Conservation (phyloP, 768 basidiomycete species). For the Lentinula detonsa region DNA sequence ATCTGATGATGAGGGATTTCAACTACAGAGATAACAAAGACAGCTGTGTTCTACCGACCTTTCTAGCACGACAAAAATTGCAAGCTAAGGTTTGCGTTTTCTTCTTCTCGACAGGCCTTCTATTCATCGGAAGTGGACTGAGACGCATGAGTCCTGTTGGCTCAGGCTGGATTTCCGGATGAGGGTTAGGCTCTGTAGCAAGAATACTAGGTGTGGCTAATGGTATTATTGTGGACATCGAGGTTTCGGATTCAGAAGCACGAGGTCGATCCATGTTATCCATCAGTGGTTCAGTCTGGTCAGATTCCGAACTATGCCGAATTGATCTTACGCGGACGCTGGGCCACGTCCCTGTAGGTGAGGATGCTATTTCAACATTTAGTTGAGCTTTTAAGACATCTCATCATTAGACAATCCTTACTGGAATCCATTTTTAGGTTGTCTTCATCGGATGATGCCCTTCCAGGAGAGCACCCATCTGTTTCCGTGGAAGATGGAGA, state of each 20-base stretch:
- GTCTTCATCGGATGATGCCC: not conserved
- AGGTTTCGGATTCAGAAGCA: not conserved
- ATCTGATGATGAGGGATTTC: slow-evolving; percentile 30
- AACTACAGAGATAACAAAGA: not conserved
- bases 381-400: not conserved
- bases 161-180: not conserved
- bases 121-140: slow-evolving; percentile 5
- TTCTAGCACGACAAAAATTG: slow-evolving; percentile 41
- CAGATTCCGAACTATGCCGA: not conserved
- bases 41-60: slow-evolving; percentile 22
- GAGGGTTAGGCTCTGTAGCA: not conserved
- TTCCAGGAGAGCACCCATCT: not conserved
- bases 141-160: slow-evolving; percentile 6
- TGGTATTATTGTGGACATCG: not conserved
- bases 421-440: not conserved
- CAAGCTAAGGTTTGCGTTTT: slow-evolving; percentile 32
- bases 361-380: not conserved
- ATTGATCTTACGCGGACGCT: not conserved
- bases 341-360: slow-evolving; percentile 1
- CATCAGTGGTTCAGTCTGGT: not conserved
- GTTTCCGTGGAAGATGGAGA: not conserved
- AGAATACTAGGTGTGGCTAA: not conserved
- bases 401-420: not conserved
- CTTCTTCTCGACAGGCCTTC: slow-evolving; percentile 6
- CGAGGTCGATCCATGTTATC: not conserved